phyloP scores from a whole-genome alignment of 495 filamentous ascomycete genomes.

The Penicillium turbatum region DNA sequence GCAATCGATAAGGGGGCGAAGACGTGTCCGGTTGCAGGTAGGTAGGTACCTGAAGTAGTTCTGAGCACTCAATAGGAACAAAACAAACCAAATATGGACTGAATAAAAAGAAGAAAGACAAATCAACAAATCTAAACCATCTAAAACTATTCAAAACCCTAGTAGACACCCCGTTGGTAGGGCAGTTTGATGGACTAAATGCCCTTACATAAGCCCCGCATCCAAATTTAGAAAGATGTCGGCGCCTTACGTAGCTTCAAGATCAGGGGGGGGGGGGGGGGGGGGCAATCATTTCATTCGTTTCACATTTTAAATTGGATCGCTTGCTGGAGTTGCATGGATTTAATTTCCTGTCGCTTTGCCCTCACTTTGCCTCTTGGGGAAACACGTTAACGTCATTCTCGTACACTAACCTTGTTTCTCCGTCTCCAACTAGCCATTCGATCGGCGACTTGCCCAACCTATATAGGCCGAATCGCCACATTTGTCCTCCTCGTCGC shows the following conservation, averaged over 20 bases:
- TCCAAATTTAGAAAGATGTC: conserved; percentile 13
- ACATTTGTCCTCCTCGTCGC: conserved; percentile 11
- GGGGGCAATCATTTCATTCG: conserved; percentile 9
- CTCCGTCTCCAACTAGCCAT: conserved; percentile 10
- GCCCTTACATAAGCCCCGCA: conserved; percentile 21
- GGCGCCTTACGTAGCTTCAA: not conserved
- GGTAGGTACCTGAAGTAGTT: not conserved
- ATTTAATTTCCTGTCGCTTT: not conserved
- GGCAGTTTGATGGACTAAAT: not conserved
- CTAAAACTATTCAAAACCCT: not conserved
- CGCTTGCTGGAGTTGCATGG: not conserved
- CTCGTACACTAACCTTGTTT: conserved; percentile 22
- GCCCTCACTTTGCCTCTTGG: not conserved
- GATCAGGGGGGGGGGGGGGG: too few species aligned
- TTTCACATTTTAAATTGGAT: not conserved
- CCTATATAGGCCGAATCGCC: conserved; percentile 11
- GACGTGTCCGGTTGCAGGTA: conserved; percentile 30
- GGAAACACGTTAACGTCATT: conserved; percentile 29
- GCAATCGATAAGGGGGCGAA: conserved; percentile 25
- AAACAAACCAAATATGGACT: not conserved
- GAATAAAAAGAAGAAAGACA: not conserved
- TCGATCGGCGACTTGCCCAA: conserved; percentile 22
- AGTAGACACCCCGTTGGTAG: not conserved
- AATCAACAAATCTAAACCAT: not conserved
- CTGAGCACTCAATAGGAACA: not conserved